phyloP scores from a whole-genome alignment of 129 eudicot genomes.

The Smallanthus sonchifolius region DNA sequence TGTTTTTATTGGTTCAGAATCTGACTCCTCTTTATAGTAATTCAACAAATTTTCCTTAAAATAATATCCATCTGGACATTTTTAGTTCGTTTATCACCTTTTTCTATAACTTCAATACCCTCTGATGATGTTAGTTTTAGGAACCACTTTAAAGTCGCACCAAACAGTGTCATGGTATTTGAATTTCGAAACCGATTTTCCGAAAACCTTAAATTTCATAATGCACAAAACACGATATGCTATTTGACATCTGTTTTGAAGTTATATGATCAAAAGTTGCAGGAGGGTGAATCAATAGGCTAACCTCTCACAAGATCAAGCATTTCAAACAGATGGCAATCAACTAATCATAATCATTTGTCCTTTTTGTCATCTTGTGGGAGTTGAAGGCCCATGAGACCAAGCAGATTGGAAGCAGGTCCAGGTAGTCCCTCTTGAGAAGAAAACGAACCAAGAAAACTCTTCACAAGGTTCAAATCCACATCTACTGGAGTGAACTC shows the following conservation, averaged over 20 bases:
- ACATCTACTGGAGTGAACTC: slow-evolving; percentile 78
- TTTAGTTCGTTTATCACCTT: too few species aligned
- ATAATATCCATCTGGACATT: too few species aligned
- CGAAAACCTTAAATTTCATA: not conserved
- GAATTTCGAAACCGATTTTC: not conserved
- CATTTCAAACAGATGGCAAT: not conserved
- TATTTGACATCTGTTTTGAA: not conserved
- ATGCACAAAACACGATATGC: not conserved
- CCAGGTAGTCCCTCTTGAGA: slow-evolving; percentile 95
- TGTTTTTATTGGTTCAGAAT: too few species aligned
- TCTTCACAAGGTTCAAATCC: slow-evolving; percentile 85
- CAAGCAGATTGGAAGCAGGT: slow-evolving; percentile 88
- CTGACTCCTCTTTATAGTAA: too few species aligned
- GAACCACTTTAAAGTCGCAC: too few species aligned
- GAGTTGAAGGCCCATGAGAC: slow-evolving; percentile 88
- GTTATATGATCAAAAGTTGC: not conserved
- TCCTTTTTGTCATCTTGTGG: slow-evolving; percentile 65
- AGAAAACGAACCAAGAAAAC: slow-evolving; percentile 76
- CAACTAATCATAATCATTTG: slow-evolving; percentile 21
- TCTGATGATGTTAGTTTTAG: too few species aligned
- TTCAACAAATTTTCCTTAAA: too few species aligned
- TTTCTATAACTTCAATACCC: too few species aligned
- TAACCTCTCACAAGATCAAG: slow-evolving; percentile 1
- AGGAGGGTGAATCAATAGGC: slow-evolving; percentile 2
- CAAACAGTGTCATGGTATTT: not conserved